Percentiles rank a stretch among this genome's conserved stretches.
phyloP scores from a whole-genome alignment of 257 asterid species.

The Capsicum rhomboideum region DNA sequence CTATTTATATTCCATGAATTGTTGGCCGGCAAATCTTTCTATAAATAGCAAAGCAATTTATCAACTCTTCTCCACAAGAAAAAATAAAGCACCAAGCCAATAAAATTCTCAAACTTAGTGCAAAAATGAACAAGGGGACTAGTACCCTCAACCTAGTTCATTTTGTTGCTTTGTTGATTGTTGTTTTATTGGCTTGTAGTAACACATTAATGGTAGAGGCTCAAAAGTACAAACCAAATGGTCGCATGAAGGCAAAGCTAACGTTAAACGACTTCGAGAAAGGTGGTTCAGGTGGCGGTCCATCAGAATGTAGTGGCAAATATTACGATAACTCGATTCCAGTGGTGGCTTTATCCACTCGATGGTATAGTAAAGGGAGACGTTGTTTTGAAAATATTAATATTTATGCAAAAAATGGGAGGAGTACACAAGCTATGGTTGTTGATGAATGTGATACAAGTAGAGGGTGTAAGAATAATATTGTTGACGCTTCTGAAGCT shows the following conservation, averaged over 20 bases:
- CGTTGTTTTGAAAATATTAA: conserved; percentile 12
- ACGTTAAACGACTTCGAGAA: conserved; percentile 10
- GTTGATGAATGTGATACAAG: conserved; percentile 26
- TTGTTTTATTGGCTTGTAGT: not conserved
- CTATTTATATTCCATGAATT: not conserved
- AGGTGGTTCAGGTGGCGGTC: conserved; percentile 17
- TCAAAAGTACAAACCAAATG: conserved; percentile 5
- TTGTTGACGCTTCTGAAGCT: conserved; percentile 30
- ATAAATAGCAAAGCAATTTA: not conserved
- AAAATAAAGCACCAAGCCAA: not conserved
- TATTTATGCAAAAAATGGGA: conserved; percentile 14
- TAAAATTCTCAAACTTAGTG: not conserved
- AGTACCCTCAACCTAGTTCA: not conserved
- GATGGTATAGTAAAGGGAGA: conserved; percentile 10
- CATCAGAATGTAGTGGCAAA: conserved; percentile 17
- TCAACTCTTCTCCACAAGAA: not conserved
- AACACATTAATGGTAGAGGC: not conserved
- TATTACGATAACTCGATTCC: conserved; percentile 15
- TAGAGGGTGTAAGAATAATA: conserved; percentile 14
- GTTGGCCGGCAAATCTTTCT: not conserved
- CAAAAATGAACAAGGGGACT: not conserved
- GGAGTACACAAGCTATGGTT: conserved; percentile 13
- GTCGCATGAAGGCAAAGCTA: conserved; percentile 6
- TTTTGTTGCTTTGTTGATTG: not conserved
- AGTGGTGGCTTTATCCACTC: conserved; percentile 16